These are phyloP conservation scores for Lepidium africanum DNA, from an alignment of 345 rosid species.

Conservation along the genomic window DNA sequence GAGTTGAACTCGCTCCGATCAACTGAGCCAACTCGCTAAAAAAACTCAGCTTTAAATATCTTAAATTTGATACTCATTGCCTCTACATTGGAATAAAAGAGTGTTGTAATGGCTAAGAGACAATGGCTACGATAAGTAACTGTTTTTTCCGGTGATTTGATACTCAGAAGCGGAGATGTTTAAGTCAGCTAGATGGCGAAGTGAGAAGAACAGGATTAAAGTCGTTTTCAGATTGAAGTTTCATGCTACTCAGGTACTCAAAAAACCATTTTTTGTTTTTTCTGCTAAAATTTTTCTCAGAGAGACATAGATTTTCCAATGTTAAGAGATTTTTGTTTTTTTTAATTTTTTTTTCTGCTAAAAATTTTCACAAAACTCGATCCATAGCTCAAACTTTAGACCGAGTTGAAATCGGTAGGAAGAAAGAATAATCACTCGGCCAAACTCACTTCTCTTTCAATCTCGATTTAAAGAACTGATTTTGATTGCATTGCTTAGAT, in stretches of 20 bases:
- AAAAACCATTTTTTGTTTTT: too few species aligned
- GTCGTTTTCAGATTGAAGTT: slow-evolving; percentile 77
- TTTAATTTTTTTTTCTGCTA: too few species aligned
- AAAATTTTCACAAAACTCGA: too few species aligned
- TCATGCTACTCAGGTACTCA: slow-evolving; percentile 71
- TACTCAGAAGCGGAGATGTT: slow-evolving; percentile 44
- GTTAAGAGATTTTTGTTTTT: too few species aligned
- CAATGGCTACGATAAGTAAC: slow-evolving; percentile 22
- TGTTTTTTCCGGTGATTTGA: slow-evolving; percentile 8
- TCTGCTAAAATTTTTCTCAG: neutral
- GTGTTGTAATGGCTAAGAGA: slow-evolving; percentile 26
- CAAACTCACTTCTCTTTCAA: too few species aligned
- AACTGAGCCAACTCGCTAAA: slow-evolving; percentile 10
- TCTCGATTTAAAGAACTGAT: neutral
- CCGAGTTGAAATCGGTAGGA: too few species aligned
- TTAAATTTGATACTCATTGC: neutral
- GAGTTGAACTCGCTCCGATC: slow-evolving; percentile 18
- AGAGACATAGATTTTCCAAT: neutral
- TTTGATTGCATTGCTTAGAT: neutral
- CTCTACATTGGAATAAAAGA: slow-evolving; percentile 24
- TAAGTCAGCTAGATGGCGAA: slow-evolving; percentile 72
- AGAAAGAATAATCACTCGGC: too few species aligned
- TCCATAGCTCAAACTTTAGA: too few species aligned
- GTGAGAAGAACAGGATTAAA: slow-evolving; percentile 73
- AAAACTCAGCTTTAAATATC: neutral